Conservation (phyloP, 2,329 filamentous ascomycete genomes). For the Purpureocillium lavendulum region DNA sequence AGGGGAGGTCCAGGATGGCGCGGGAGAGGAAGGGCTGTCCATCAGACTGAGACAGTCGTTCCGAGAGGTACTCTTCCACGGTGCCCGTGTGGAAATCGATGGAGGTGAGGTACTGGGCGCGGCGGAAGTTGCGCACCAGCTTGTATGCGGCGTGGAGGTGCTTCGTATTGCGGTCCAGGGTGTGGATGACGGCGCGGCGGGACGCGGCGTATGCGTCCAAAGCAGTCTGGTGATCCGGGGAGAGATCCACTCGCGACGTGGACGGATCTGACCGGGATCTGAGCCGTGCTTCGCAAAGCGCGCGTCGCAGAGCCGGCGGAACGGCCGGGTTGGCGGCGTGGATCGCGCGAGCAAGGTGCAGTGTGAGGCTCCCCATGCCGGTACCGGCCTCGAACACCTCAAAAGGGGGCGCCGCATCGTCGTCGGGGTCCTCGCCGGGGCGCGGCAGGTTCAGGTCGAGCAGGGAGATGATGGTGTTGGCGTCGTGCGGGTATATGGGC, state of each 20-base stretch:
- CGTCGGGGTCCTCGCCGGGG: conserved; percentile 22
- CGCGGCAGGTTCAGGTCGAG: conserved; percentile 61
- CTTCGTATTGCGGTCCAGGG: conserved; percentile 55
- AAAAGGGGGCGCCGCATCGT: conserved; percentile 36
- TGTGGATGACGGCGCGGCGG: conserved; percentile 65
- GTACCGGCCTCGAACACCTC: conserved; percentile 81
- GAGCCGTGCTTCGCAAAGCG: conserved; percentile 16
- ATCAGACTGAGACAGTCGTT: conserved; percentile 34
- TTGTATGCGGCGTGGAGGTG: conserved; percentile 57
- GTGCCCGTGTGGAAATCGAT: conserved; percentile 67
- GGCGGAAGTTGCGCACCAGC: conserved; percentile 57
- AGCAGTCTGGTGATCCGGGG: conserved; percentile 18
- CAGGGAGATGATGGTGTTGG: conserved; percentile 65
- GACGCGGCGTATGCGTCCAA: conserved; percentile 36
- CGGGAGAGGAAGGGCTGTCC: conserved; percentile 58
- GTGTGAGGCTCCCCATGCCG: conserved; percentile 71
- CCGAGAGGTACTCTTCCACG: conserved; percentile 53
- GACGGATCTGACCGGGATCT: conserved; percentile 8
- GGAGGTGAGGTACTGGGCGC: conserved; percentile 60
- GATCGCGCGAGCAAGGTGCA: conserved; percentile 67
- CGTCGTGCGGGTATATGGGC: conserved; percentile 66
- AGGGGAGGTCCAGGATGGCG: conserved; percentile 66
- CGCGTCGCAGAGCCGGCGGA: conserved; percentile 31
- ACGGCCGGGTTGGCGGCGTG: conserved; percentile 59
- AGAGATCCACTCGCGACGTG: conserved; percentile 16